A percentile compares a stretch with the other conserved stretches of the same genome.
These are phyloP conservation scores for Zhuliangozyma parablackwelliae DNA, from an alignment of 1,139 yeast species.

Conservation along the genomic window DNA sequence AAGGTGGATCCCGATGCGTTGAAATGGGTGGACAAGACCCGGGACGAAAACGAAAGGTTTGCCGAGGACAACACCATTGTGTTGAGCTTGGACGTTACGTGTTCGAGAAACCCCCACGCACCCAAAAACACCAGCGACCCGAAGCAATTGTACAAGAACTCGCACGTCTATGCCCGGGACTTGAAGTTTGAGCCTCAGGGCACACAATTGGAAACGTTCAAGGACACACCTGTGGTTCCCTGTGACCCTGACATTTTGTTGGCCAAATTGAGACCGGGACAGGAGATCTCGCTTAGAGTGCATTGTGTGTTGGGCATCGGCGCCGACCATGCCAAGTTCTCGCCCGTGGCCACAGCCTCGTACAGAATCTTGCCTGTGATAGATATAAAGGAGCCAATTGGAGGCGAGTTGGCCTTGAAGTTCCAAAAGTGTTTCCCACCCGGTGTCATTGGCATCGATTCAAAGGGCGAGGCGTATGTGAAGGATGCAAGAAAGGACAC, in stretches of 20 bases:
- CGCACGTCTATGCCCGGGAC: conserved; percentile 84
- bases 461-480: conserved; percentile 68
- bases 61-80: conserved; percentile 89
- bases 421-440: conserved; percentile 89
- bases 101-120: conserved; percentile 83
- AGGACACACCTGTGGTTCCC: conserved; percentile 67
- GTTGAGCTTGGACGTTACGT: conserved; percentile 71
- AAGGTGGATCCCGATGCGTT: conserved; percentile 87
- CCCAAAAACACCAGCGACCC: conserved; percentile 79
- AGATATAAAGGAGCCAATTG: conserved; percentile 68
- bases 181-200: conserved; percentile 91
- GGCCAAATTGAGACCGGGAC: conserved; percentile 95
- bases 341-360: conserved; percentile 97
- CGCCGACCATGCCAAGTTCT: conserved; percentile 92
- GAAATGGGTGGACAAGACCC: conserved; percentile 66
- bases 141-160: conserved; percentile 72
- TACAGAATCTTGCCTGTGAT: conserved; percentile 92
- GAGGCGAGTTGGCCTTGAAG: conserved; percentile 70
- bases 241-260: conserved; percentile 83
- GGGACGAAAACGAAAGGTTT: conserved; percentile 64
- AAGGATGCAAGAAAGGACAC: conserved; percentile 91
- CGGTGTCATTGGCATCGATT: conserved; percentile 79
- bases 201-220: conserved; percentile 66
- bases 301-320: conserved; percentile 93
- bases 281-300: conserved; percentile 84